Percentiles rank a stretch among this genome's conserved stretches.
phyloP scores from a whole-genome alignment of 2,329 filamentous ascomycete species.

The Laburnicola sp. region DNA sequence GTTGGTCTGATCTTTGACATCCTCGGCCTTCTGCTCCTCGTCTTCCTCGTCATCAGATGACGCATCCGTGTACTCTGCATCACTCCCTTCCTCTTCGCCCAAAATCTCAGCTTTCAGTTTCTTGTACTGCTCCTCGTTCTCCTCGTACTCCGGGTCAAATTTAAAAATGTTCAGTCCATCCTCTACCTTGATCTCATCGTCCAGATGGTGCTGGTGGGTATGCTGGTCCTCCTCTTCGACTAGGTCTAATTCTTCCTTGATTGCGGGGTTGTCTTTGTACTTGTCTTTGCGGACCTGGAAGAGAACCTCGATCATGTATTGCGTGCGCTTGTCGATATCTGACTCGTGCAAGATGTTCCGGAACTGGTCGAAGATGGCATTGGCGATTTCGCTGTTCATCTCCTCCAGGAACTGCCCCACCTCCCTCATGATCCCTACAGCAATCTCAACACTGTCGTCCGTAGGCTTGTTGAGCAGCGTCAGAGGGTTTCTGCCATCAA shows the following conservation, averaged over 20 bases:
- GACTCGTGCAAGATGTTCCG: constrained; percentile 93
- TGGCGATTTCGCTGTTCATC: constrained; percentile 85
- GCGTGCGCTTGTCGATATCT: constrained; percentile 95
- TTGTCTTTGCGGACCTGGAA: constrained; percentile 96
- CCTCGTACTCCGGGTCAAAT: constrained; percentile 84
- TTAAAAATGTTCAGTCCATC: constrained; percentile 96
- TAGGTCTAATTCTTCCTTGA: constrained; percentile 90
- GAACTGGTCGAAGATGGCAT: constrained; percentile 94
- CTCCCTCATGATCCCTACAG: constrained; percentile 88
- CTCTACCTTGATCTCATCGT: constrained; percentile 75
- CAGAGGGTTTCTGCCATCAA: constrained; percentile 88
- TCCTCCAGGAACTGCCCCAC: constrained; percentile 93
- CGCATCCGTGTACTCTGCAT: constrained; percentile 64
- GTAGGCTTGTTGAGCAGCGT: constrained; percentile 94
- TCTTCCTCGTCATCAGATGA: constrained; percentile 74
- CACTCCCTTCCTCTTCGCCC: constrained; percentile 77
- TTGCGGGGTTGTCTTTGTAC: constrained; percentile 90
- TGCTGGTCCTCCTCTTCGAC: constrained; percentile 99
- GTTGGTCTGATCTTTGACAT: constrained; percentile 98
- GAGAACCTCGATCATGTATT: constrained; percentile 98
- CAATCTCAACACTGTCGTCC: constrained; percentile 96
- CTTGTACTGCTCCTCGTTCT: constrained; percentile 87
- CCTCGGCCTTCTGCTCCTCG: constrained; percentile 77
- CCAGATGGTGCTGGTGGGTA: constrained; percentile 80
- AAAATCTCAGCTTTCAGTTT: constrained; percentile 91